Conservation (phyloP, 2,329 filamentous ascomycete species). For the Fusarium lateritium region DNA sequence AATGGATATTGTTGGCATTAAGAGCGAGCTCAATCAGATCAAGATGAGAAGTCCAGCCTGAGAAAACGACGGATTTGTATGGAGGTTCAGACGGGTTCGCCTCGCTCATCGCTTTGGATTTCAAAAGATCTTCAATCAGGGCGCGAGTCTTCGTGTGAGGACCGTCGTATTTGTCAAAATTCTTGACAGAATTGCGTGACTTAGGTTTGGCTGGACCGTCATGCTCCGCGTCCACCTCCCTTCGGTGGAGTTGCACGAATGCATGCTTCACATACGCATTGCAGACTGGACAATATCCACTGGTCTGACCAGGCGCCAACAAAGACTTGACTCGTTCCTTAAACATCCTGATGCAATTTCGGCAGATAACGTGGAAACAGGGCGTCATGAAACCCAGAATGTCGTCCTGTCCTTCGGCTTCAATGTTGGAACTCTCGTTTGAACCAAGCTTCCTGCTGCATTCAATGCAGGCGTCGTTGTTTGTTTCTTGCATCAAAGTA, state of each 20-base stretch:
- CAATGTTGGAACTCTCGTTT: slow-evolving; percentile 69
- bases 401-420: slow-evolving; percentile 73
- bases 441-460: slow-evolving; percentile 77
- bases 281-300: slow-evolving; percentile 78
- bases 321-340: slow-evolving; percentile 65
- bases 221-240: slow-evolving; percentile 71
- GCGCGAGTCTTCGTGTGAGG: slow-evolving; percentile 94
- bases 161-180: slow-evolving; percentile 80
- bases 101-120: slow-evolving; percentile 74
- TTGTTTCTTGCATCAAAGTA: slow-evolving; percentile 85
- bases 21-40: slow-evolving; percentile 92
- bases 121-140: slow-evolving; percentile 80
- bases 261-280: slow-evolving; percentile 72
- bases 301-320: slow-evolving; percentile 54
- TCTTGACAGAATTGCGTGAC: slow-evolving; percentile 61
- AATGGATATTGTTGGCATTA: slow-evolving; percentile 74
- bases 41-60: slow-evolving; percentile 94
- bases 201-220: slow-evolving; percentile 62
- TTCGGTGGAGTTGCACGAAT: slow-evolving; percentile 78
- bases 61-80: slow-evolving; percentile 95
- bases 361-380: slow-evolving; percentile 90
- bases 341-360: slow-evolving; percentile 76
- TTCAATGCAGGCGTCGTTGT: slow-evolving; percentile 78
- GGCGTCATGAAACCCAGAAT: slow-evolving; percentile 84
- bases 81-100: slow-evolving; percentile 76